These are phyloP conservation scores for Bodo saltans DNA, from an alignment of 78 protist species.

Conservation along the genomic window DNA sequence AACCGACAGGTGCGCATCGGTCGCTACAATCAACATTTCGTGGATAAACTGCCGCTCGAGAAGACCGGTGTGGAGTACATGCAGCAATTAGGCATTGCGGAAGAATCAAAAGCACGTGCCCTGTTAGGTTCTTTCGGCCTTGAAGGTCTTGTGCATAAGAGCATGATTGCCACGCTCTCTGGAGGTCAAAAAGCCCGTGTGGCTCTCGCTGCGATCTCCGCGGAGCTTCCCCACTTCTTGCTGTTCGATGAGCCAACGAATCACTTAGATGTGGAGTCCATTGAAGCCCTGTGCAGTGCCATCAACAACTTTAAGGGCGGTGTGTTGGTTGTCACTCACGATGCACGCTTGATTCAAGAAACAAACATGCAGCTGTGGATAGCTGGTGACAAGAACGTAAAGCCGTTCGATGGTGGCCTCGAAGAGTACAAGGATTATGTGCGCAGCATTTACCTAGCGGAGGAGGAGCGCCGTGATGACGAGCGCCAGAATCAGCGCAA, in stretches of 20 bases:
- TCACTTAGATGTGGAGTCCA: constrained; percentile 61
- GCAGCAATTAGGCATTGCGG: not conserved
- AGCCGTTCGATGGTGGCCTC: constrained; percentile 17
- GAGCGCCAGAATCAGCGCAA: not conserved
- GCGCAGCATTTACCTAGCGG: not conserved
- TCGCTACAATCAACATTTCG: constrained; percentile 74
- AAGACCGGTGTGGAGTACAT: constrained; percentile 71
- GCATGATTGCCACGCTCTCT: constrained; percentile 56
- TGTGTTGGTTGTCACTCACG: constrained; percentile 78
- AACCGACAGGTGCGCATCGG: constrained; percentile 60
- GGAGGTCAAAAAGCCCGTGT: constrained; percentile 94
- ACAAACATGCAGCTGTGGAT: constrained; percentile 62
- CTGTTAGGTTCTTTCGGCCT: constrained; percentile 50
- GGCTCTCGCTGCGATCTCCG: constrained; percentile 75
- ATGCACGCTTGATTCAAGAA: constrained; percentile 53
- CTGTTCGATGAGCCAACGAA: constrained; percentile 94
- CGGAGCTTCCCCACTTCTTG: constrained; percentile 80
- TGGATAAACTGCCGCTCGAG: constrained; percentile 69
- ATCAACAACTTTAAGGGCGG: constrained; percentile 76
- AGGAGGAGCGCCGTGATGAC: not conserved
- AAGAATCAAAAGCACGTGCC: not conserved
- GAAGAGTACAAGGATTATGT: constrained; percentile 37
- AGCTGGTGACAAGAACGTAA: constrained; percentile 8
- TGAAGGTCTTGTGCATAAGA: constrained; percentile 36
- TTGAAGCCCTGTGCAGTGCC: constrained; percentile 64